phyloP scores from a whole-genome alignment of 176 grass and related monocot genomes.

The Rhynchospora breviuscula region DNA sequence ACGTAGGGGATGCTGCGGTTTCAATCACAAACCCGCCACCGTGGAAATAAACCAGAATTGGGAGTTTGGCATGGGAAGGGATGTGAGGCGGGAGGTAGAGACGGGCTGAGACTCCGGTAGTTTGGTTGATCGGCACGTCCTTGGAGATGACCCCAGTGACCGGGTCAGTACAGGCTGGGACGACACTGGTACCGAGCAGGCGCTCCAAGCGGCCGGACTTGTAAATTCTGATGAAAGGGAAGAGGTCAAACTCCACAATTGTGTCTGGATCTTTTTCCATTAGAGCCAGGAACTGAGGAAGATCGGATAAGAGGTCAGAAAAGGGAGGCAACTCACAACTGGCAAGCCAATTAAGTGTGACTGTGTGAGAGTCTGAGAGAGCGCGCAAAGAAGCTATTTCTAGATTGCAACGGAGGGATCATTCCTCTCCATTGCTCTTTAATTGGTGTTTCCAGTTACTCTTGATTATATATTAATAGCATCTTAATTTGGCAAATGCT shows the following conservation, averaged over 20 bases:
- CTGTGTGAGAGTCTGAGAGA: too few species aligned
- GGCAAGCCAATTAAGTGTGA: too few species aligned
- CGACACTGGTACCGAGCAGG: not conserved
- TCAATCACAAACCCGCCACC: constrained; percentile 52
- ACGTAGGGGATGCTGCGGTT: constrained; percentile 2
- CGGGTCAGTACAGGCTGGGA: constrained; percentile 18
- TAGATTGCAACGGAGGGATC: too few species aligned
- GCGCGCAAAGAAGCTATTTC: too few species aligned
- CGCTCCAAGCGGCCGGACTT: constrained; percentile 34
- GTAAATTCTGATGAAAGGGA: constrained; percentile 12
- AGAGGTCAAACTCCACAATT: constrained; percentile 9
- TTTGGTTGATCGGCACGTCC: constrained; percentile 20
- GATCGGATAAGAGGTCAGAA: not conserved
- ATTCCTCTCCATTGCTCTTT: too few species aligned
- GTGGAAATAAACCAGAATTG: constrained; percentile 46
- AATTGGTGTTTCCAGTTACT: too few species aligned
- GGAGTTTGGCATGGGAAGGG: constrained; percentile 7
- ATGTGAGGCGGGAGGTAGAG: constrained; percentile 24
- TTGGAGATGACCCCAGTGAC: constrained; percentile 26
- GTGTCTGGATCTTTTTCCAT: constrained; percentile 16
- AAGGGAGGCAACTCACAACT: too few species aligned
- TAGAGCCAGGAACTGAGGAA: not conserved
- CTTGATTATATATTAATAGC: too few species aligned
- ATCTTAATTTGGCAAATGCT: too few species aligned
- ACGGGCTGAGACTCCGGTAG: constrained; percentile 12